These are phyloP conservation scores for Exobasidium cylindrosporum DNA, from an alignment of 1,284 basidiomycete genomes.

Conservation along the genomic window DNA sequence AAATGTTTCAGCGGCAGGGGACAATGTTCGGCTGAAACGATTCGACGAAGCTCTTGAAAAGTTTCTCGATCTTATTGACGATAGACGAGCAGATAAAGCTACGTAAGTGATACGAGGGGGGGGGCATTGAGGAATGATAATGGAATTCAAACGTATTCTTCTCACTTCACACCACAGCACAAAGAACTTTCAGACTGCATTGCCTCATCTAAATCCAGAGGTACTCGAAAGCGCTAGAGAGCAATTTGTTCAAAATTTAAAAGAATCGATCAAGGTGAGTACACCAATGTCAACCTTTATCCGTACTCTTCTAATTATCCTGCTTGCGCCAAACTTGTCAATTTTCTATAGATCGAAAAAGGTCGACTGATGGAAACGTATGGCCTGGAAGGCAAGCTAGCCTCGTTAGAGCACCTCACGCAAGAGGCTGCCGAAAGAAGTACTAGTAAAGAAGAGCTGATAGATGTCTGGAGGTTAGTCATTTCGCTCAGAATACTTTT, in stretches of 20 bases:
- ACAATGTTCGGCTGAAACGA: background rate
- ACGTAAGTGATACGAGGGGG: too few species aligned
- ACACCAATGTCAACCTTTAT: background rate
- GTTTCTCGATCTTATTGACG: background rate
- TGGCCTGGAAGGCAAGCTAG: background rate
- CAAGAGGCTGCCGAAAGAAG: slow-evolving; percentile 1
- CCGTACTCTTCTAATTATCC: background rate
- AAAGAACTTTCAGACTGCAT: slow-evolving; percentile 5
- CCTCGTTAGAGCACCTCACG: background rate
- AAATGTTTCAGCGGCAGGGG: too few species aligned
- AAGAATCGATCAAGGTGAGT: background rate
- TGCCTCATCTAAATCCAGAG: slow-evolving; percentile 4
- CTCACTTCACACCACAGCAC: too few species aligned
- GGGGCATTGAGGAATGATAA: too few species aligned
- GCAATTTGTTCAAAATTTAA: background rate
- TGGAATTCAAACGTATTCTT: too few species aligned
- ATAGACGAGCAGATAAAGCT: background rate
- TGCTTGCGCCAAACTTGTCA: background rate
- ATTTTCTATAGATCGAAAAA: background rate
- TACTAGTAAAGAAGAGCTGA: background rate
- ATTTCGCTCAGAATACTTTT: background rate
- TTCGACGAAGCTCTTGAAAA: background rate
- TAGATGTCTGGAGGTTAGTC: background rate
- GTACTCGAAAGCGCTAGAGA: background rate
- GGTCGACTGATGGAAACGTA: background rate